Conservation (phyloP, 1,284 basidiomycete species). For the Crepidotus sp. region DNA sequence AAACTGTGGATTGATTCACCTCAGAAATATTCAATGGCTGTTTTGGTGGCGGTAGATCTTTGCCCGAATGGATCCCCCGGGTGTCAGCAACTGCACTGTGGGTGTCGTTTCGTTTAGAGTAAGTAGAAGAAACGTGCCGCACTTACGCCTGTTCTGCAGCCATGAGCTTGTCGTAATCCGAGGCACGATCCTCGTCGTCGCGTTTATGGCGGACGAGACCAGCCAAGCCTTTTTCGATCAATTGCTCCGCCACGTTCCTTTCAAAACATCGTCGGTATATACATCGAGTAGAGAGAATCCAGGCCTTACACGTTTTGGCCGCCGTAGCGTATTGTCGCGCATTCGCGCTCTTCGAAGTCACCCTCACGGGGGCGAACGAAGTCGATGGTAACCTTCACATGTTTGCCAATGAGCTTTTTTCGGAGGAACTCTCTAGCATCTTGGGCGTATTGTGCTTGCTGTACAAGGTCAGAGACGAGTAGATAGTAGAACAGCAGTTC, state of each 20-base stretch:
- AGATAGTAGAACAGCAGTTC: too few species aligned
- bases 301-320: constrained; percentile 56
- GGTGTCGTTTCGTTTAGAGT: neutral
- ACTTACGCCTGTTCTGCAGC: constrained; percentile 84
- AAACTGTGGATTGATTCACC: constrained; percentile 28
- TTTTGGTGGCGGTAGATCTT: constrained; percentile 72
- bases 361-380: constrained; percentile 90
- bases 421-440: constrained; percentile 91
- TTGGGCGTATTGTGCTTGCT: constrained; percentile 80
- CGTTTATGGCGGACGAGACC: constrained; percentile 86
- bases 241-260: constrained; percentile 86
- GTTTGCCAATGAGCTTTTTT: constrained; percentile 86
- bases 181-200: constrained; percentile 91
- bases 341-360: constrained; percentile 88
- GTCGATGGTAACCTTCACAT: constrained; percentile 77
- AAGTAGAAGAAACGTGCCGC: neutral
- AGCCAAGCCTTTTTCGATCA: constrained; percentile 89
- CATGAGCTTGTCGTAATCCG: constrained; percentile 93
- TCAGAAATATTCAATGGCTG: constrained; percentile 83
- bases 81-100: constrained; percentile 66
- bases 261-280: neutral
- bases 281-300: neutral
- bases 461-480: too few species aligned
- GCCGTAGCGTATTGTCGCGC: constrained; percentile 82
- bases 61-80: constrained; percentile 90